Percentiles rank a stretch among this genome's conserved stretches.
phyloP scores from a whole-genome alignment of 352 stramenopile species.

The Phytophthora chlamydospora region DNA sequence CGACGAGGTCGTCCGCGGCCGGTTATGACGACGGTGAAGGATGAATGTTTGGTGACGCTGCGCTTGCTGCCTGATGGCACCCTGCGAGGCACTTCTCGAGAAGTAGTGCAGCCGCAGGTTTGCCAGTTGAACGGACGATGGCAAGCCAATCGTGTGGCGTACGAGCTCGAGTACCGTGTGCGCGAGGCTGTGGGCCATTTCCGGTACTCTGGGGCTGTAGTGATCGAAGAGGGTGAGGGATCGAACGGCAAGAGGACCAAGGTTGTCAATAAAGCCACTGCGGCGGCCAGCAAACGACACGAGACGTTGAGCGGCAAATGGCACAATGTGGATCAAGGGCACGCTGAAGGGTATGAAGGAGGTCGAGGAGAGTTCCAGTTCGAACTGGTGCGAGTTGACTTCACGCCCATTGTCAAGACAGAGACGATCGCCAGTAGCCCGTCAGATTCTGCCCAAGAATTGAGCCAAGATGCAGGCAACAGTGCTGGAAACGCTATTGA shows the following conservation, averaged over 20 bases:
- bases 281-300: conserved; percentile 15
- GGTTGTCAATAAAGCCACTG: conserved; percentile 2
- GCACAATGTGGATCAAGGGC: conserved; percentile 63
- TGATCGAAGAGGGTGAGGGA: conserved; percentile 23
- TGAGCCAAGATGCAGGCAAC: neutral
- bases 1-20: conserved; percentile 11
- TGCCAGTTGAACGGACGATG: conserved; percentile 57
- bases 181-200: conserved; percentile 70
- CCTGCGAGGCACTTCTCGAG: conserved; percentile 57
- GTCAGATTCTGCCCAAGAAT: neutral
- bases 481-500: conserved; percentile 10
- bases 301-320: conserved; percentile 58
- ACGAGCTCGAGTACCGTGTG: conserved; percentile 68
- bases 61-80: conserved; percentile 59
- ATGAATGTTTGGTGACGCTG: conserved; percentile 74
- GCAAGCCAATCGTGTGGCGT: conserved; percentile 59
- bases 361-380: conserved; percentile 67
- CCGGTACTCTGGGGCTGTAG: conserved; percentile 60
- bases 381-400: conserved; percentile 45
- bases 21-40: conserved; percentile 30
- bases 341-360: conserved; percentile 53
- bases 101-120: conserved; percentile 67
- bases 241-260: conserved; percentile 13
- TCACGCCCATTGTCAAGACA: conserved; percentile 21
- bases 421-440: conserved; percentile 13